Base-by-base conservation (phyloP, 1,284 basidiomycete genomes). In the Moesziomyces globuligerus region DNA sequence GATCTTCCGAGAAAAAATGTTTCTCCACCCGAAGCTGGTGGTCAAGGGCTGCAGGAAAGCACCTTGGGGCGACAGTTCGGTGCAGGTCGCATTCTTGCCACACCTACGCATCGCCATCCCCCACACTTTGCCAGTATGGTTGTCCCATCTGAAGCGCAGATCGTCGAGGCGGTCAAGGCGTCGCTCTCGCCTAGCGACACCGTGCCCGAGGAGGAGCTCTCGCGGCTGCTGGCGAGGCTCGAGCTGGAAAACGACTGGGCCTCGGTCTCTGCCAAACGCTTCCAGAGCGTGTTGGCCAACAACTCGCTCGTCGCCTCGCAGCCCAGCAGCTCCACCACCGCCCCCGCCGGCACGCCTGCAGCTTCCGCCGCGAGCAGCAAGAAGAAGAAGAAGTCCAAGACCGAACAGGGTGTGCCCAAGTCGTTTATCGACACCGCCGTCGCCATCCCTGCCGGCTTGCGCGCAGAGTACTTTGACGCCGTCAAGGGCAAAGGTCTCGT, bases 401-500 rank as follows among this genome's bases (percentile, higher is more conserved):
- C 51, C 7, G 42, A 48, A 13, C 21, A 48, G 0, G 34, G 44
- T 1, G 48, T 78, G 10, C 76, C 76, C 15, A 59, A 61, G 20
- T 80, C 78, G 3, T 53, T 38, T 20, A 64, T 79, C 58, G 78
- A 80, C 50, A 2, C 54, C 9, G 11, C 25, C 20, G 34, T 80
- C n/a, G 3, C 47, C 13, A 40, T 79, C 10, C 76, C 78, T 0
- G 1, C 58, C 3, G 73, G 73, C 15, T 86, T 91, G 11, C 85
- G 87, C 50, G 89, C 90, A 2, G 86, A 86, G 75, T 87, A 89
- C 83, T 93, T 92, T 77, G 86, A 88, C 47, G 85, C 86, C 50
- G 84, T 86, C 61, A 92, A 90, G 77, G 92, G 92, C 9, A 94
- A 94, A 76, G 93, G 93, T 0, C 84, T 94, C 26, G 87, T 94